Evolutionary conservation across 805 yeast species (phyloP).

Genomic region (Hanseniaspora taiwanica): DNA sequence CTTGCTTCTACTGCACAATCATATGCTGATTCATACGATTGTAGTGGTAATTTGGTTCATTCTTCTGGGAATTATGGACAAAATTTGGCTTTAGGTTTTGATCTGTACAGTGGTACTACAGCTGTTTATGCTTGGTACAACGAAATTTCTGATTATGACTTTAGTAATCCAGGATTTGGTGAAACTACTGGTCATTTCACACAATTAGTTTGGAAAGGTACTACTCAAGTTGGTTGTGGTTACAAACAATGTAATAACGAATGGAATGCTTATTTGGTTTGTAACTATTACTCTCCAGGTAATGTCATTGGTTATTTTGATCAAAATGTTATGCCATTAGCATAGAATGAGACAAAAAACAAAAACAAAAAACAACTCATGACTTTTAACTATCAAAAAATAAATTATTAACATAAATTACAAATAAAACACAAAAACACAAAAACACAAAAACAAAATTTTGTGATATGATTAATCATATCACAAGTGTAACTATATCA

Average conservation of each 20-base stretch:
- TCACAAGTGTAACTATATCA: too few species aligned
- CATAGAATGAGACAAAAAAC: conserved; percentile 10
- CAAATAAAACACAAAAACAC: too few species aligned
- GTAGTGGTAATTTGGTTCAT: conserved; percentile 45
- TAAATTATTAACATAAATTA: too few species aligned
- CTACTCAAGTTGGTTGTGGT: conserved; percentile 68
- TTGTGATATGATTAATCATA: too few species aligned
- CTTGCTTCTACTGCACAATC: conserved; percentile 42
- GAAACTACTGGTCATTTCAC: conserved; percentile 67
- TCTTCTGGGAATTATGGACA: conserved; percentile 70
- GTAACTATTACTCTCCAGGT: conserved; percentile 68
- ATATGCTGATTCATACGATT: conserved; percentile 43
- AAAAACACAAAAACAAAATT: too few species aligned
- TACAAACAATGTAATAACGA: conserved; percentile 42
- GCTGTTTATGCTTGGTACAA: conserved; percentile 70
- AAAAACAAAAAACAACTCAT: too few species aligned
- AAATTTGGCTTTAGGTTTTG: conserved; percentile 65
- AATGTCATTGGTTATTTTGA: conserved; percentile 45
- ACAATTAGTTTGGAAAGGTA: conserved; percentile 65
- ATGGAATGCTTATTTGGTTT: conserved; percentile 52
- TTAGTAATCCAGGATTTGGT: conserved; percentile 34
- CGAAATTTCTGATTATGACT: conserved; percentile 45
- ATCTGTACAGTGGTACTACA: conserved; percentile 22
- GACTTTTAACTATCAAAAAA: too few species aligned
- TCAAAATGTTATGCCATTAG: conserved; percentile 18